Evolutionary conservation across 331 rosid genomes (phyloP), one percentile per base, ranked within the genome.

Genomic region (Malus hybrid): DNA sequence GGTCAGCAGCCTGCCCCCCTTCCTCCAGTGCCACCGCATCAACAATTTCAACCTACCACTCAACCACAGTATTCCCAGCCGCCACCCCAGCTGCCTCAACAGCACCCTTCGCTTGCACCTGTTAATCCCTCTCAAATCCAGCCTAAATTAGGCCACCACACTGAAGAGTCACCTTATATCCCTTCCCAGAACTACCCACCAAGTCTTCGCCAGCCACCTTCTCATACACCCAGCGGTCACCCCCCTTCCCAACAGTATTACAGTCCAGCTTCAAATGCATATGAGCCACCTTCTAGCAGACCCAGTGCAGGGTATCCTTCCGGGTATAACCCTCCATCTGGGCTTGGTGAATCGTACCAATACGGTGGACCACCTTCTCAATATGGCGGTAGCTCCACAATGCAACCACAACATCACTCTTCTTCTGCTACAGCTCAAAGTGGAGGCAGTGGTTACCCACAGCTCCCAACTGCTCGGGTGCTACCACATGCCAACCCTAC

Each of bases 401-500:
- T 70, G 34, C 89, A 86, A 78, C 89, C 83, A 61, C 87, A 78
- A 60, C 92, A 83, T 60, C 78, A 88, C 56, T 82, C 87, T 20
- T 83, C 85, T 75, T 79, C 89, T 70, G 67, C 86, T 3, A 67
- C 72, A 48, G 75, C 88, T 71, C 80, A 77, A 61, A 81, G 85
- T 54, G 90, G 88, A 67, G 96, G 96, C 81, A 82, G 86, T 62
- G 89, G 93, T 66, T 93, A 93, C 83, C 97, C 93, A 24, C 97
- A 89, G 77, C 88, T 88, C 60, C 98, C 97, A 19, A 85, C 96
- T 48, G 97, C 98, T 39, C 84, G 90, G 66, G 69, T 82, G 15
- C 86, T 93, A 65, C 98, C 98, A 1, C 93, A 85, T 24, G 93
- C 95, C 32, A 57, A 85, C 60, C 91, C 98, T 69, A 75, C 97